Base-by-base conservation (phyloP, 1,284 basidiomycete species). In the Marasmius sp. region DNA sequence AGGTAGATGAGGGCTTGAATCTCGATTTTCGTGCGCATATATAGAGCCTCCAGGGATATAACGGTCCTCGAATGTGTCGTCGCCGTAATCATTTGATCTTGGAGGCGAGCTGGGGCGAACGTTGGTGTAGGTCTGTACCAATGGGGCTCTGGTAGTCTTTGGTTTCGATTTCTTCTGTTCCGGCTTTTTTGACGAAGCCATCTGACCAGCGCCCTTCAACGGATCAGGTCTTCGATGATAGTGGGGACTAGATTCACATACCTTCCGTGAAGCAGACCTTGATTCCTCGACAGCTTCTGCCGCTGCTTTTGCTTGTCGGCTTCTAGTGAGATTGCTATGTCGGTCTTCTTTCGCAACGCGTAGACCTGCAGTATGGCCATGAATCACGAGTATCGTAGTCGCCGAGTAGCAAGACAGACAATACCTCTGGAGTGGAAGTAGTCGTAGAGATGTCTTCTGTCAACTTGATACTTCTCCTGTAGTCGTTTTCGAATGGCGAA, bases 361-460 rank as follows among this genome's bases (percentile, higher is more conserved):
- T 55, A 91, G 72, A 41, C 88, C 88, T 81, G 73, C 71, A 66
- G 71, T 73, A 18, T 37, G 18, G 38, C 47, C 8, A 47, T 45
- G 3, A 39, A 39, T 3, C 6, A 33, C 45, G 38, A 16, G 33
- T 37, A 4, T 18, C 6, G 48, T 12, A 34, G n/a, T 34, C 57
- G 39, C 2, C 54, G 22, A 38, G 36, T 36, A 54, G 36, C 51
- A 56, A 14, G 27, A 38, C 1, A 12, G 3, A 22, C 41, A 53
- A 12, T 20, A 79, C 81, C 82, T 77, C 80, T 72, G 36, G 81
- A 82, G 70, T 90, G 89, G 72, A 89, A 90, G 71, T 89, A 91
- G 70, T 91, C 89, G 68, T 91, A 91, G 65, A 91, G 85, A 65
- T 89, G 88, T 65, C 89, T 77, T 65, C 89, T 78, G 70, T 91